These are phyloP conservation scores for Rhodotorula taiwanensis DNA, from an alignment of 768 basidiomycete genomes.

Conservation along the genomic window DNA sequence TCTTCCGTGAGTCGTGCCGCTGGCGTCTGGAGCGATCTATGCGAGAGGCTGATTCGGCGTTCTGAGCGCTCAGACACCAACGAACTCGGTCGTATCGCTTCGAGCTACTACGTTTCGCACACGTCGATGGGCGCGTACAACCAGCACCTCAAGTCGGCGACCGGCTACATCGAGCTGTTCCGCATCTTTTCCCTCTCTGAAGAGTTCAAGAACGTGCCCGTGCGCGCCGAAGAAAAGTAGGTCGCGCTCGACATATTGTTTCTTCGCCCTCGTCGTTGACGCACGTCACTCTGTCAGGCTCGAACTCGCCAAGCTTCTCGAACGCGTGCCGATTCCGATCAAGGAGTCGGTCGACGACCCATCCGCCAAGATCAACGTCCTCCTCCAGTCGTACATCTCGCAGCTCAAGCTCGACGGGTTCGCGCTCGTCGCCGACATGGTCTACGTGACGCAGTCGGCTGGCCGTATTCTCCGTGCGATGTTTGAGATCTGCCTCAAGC, in stretches of 20 bases:
- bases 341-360: constrained; percentile 96
- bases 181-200: constrained; percentile 90
- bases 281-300: too few relatives aligned
- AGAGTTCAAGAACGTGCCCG: constrained; percentile 82
- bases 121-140: constrained; percentile 95
- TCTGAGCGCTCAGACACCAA: constrained; percentile 56
- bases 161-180: constrained; percentile 79
- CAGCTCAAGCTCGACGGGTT: constrained; percentile 83
- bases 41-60: not conserved
- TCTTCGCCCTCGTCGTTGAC: too few relatives aligned
- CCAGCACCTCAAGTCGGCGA: constrained; percentile 70
- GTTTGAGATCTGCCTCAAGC: constrained; percentile 94
- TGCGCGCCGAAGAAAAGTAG: constrained; percentile 57
- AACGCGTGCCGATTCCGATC: constrained; percentile 92
- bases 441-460: constrained; percentile 94
- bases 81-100: constrained; percentile 87
- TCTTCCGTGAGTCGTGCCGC: constrained; percentile 53
- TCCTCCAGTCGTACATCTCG: constrained; percentile 90
- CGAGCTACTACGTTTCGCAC: constrained; percentile 91
- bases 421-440: constrained; percentile 51
- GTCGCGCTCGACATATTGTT: too few relatives aligned
- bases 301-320: constrained; percentile 79
- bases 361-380: constrained; percentile 92
- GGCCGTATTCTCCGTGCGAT: constrained; percentile 92
- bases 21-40: not conserved